Evolutionary conservation across 2,329 filamentous ascomycete genomes (phyloP).

Genomic region (Penicillium sp.): DNA sequence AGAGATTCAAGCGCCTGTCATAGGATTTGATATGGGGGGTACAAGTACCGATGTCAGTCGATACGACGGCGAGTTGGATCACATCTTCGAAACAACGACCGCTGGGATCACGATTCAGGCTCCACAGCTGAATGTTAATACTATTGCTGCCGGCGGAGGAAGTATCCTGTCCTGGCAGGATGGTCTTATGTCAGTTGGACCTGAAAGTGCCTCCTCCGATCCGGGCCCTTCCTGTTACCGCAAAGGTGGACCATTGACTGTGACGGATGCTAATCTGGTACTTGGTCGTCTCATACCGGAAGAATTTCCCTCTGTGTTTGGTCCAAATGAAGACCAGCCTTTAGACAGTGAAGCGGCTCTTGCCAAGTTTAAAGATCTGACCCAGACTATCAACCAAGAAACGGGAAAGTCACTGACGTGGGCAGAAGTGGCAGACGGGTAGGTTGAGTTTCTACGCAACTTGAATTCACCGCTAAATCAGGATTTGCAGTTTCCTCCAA

Average conservation of each 20-base stretch:
- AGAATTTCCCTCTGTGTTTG: constrained; percentile 93
- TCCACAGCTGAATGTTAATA: constrained; percentile 88
- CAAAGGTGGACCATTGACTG: constrained; percentile 83
- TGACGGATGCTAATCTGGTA: constrained; percentile 90
- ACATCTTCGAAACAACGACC: constrained; percentile 89
- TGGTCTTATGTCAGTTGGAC: constrained; percentile 73
- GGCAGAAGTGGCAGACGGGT: no score
- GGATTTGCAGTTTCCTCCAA: constrained; percentile 64
- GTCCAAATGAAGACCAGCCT: constrained; percentile 72
- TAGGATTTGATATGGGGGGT: constrained; percentile 89
- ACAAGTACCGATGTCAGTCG: constrained; percentile 87
- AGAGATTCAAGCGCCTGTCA: constrained; percentile 75
- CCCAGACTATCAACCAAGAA: constrained; percentile 70
- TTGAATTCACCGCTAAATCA: no score
- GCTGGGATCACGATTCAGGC: constrained; percentile 88
- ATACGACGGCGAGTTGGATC: constrained; percentile 85
- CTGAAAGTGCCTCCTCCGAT: constrained; percentile 84
- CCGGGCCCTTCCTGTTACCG: constrained; percentile 89
- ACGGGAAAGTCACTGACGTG: constrained; percentile 1
- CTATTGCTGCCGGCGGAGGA: constrained; percentile 83
- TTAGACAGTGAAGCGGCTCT: constrained; percentile 58
- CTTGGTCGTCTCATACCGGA: constrained; percentile 80
- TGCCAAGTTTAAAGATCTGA: constrained; percentile 72
- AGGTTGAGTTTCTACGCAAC: no score
- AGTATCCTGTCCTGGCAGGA: constrained; percentile 54